Evolutionary conservation across 441 rosid genomes (phyloP).

Genomic region (Geranium incanum): DNA sequence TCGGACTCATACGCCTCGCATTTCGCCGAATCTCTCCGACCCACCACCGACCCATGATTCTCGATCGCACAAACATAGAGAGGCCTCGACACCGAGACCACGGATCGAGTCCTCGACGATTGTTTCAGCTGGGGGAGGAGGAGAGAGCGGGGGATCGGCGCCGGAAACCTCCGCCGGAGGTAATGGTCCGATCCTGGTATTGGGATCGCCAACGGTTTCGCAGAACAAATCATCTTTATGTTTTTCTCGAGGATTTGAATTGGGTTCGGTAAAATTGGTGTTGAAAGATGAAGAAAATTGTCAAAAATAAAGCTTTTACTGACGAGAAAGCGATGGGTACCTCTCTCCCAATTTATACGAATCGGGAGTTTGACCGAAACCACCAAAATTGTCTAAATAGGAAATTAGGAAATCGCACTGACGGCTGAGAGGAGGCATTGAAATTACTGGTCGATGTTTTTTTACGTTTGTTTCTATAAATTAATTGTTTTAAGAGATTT

Average conservation of each 20-base stretch:
- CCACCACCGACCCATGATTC: conserved; percentile 22
- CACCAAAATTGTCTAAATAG: too few species aligned
- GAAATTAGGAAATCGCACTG: too few species aligned
- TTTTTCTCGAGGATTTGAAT: too few species aligned
- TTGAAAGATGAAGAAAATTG: neutral
- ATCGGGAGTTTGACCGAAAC: too few species aligned
- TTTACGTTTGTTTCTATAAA: too few species aligned
- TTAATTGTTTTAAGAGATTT: too few species aligned
- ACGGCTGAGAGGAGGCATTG: too few species aligned
- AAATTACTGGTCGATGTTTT: too few species aligned
- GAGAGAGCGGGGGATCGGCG: conserved; percentile 20
- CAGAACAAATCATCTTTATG: conserved; percentile 35
- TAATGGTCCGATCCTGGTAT: conserved; percentile 36
- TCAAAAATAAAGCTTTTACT: neutral
- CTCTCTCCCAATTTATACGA: too few species aligned
- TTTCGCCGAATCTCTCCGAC: conserved; percentile 25
- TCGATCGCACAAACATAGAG: conserved; percentile 42
- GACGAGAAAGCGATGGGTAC: neutral
- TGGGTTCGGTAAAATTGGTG: too few species aligned
- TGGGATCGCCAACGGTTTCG: conserved; percentile 15
- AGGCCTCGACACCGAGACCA: conserved; percentile 44
- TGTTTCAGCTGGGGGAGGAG: conserved; percentile 11
- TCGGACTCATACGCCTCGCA: conserved; percentile 81
- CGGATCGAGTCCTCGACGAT: conserved; percentile 17
- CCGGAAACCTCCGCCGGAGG: conserved; percentile 28